Base-by-base conservation (phyloP, 2,329 filamentous ascomycete genomes). In the Capronia americana region DNA sequence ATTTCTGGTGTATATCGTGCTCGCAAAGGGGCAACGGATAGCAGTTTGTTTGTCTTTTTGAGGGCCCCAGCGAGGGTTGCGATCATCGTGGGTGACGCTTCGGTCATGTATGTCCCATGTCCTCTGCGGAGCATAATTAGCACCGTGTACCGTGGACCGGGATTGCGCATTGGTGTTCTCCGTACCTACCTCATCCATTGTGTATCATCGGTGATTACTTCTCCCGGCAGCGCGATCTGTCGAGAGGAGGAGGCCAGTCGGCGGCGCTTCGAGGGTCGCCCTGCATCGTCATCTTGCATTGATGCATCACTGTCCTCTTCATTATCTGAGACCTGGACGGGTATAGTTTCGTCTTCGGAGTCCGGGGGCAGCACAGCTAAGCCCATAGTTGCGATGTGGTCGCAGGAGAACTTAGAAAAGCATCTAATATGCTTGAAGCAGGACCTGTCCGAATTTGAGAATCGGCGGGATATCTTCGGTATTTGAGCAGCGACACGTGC, bases 1-100 rank as follows among this genome's bases (percentile, higher is more conserved):
- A 99, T 97, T 79, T 97, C 94, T 34, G 95, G 95, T 1, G 88
- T 92, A 82, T 99, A 99, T 68, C 95, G 90, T 20, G 95, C 93
- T 68, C 93, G 92, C 2, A 99, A 85, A 6, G 95, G 93, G 1
- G 90, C 89, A 64, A 99, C 91, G 1, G 92, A 96, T 71, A 99
- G 89, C 56, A 99, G 89, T 79, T 97, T 98, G 86, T 99, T 99
- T 67, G 94, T 98, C 77, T 93, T 94, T 75, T 91, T 89, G 41
- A 98, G 85, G 6, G 90, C 94, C 74, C 95, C 95, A 6, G 93
- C 93, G 34, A 99, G 90, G 5, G 95, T 96, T 56, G 92, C 93
- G 64, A 90, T 87, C 76, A 99, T 99, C 66, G 88, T 85, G 4
- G 86, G 87, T 6, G 79, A 78, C 4, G 61, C 11, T 10, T 70